phyloP scores from a whole-genome alignment of 2,329 filamentous ascomycete genomes.

The Drechslerella coelobrocha region DNA sequence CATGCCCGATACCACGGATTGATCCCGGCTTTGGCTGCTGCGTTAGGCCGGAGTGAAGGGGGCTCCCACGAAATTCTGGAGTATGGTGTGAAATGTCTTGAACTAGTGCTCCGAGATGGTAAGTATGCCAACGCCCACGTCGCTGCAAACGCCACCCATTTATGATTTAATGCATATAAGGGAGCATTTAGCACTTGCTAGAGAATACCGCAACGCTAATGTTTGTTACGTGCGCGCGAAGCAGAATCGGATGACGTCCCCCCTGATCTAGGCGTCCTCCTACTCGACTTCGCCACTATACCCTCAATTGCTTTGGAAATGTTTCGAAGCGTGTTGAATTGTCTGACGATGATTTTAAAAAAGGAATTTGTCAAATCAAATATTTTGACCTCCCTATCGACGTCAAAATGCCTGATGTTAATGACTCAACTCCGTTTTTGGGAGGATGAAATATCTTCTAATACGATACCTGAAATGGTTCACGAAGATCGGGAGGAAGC shows the following conservation, averaged over 20 bases:
- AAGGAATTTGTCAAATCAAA: conserved; percentile 12
- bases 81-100: conserved; percentile 29
- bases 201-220: not conserved
- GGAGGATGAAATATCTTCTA: conserved; percentile 7
- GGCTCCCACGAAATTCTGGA: not conserved
- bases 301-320: conserved; percentile 3
- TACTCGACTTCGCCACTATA: conserved; percentile 16
- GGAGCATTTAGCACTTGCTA: not conserved
- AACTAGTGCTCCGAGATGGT: conserved; percentile 22
- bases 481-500: conserved; percentile 20
- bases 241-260: conserved; percentile 4
- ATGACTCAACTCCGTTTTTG: conserved; percentile 22
- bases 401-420: conserved; percentile 10
- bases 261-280: not conserved
- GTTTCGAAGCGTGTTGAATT: conserved; percentile 22
- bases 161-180: not conserved
- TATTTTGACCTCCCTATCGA: not conserved
- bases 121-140: not conserved
- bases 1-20: conserved; percentile 17
- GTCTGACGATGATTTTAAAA: conserved; percentile 3
- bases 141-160: not conserved
- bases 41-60: not conserved
- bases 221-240: not conserved
- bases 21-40: not conserved
- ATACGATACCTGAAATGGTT: not conserved